Evolutionary conservation across 768 basidiomycete species (phyloP).

Genomic region (Nidularia pulvinata): DNA sequence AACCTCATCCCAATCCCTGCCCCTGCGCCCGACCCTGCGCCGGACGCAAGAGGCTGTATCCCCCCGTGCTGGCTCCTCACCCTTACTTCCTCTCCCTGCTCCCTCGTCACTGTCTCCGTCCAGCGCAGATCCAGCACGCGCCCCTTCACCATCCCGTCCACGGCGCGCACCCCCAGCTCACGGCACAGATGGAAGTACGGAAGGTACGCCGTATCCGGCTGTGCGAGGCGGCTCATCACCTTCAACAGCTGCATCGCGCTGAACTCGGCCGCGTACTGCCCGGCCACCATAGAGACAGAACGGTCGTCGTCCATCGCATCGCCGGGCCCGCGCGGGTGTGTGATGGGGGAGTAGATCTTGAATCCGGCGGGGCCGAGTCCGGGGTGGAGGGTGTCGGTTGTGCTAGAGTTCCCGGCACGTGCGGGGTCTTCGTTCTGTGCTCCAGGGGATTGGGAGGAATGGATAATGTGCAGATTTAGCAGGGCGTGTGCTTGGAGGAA

Average conservation of each 20-base stretch:
- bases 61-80: slow-evolving; percentile 1
- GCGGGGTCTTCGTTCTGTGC: slow-evolving; percentile 21
- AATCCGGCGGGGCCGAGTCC: slow-evolving; percentile 62
- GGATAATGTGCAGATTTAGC: slow-evolving; percentile 86
- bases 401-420: slow-evolving; percentile 31
- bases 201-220: slow-evolving; percentile 59
- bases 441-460: slow-evolving; percentile 63
- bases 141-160: slow-evolving; percentile 85
- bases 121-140: slow-evolving; percentile 75
- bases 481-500: slow-evolving; percentile 86
- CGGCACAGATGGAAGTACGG: slow-evolving; percentile 83
- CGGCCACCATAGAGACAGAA: slow-evolving; percentile 31
- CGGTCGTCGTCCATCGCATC: slow-evolving; percentile 24
- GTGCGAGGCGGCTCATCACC: slow-evolving; percentile 79
- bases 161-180: slow-evolving; percentile 80
- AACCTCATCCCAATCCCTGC: not conserved
- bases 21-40: slow-evolving; percentile 3
- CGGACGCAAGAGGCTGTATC: not conserved
- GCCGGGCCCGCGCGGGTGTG: slow-evolving; percentile 21
- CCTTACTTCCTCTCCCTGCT: slow-evolving; percentile 34
- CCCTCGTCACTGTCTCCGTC: slow-evolving; percentile 69
- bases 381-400: slow-evolving; percentile 53
- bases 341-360: slow-evolving; percentile 52
- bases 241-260: slow-evolving; percentile 78
- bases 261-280: slow-evolving; percentile 62